These are phyloP conservation scores for Plasmodium fragile DNA, from an alignment of 169 alveolate genomes.

Conservation along the genomic window DNA sequence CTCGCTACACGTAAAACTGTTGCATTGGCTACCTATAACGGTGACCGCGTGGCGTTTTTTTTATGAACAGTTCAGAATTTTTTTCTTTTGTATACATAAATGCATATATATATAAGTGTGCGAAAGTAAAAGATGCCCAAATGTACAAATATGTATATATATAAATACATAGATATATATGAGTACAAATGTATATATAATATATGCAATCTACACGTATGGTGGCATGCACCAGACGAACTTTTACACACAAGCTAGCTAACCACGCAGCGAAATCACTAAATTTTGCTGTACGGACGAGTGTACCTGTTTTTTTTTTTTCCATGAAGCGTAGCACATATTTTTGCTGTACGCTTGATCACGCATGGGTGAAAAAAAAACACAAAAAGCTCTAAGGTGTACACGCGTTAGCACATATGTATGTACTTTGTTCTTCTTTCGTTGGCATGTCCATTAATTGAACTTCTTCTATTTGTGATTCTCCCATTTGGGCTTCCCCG, in stretches of 20 bases:
- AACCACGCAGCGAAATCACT: constrained; percentile 12
- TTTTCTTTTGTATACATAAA: background rate
- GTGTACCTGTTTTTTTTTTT: constrained; percentile 5
- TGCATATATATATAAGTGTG: background rate
- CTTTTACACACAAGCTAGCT: constrained; percentile 4
- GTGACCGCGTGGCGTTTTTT: background rate
- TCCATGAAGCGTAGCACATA: constrained; percentile 3
- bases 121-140: background rate
- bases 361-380: background rate
- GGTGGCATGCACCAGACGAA: background rate
- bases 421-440: background rate
- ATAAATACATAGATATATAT: background rate
- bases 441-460: background rate
- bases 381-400: constrained; percentile 16
- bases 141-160: background rate
- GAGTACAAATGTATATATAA: background rate
- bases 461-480: background rate
- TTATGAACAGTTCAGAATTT: constrained; percentile 4
- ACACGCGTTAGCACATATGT: background rate
- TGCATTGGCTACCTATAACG: constrained; percentile 5
- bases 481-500: background rate
- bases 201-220: background rate
- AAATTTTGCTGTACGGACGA: constrained; percentile 9
- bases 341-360: constrained; percentile 43
- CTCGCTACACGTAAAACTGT: background rate